phyloP scores from a whole-genome alignment of 2,329 filamentous ascomycete species.

The Xenoacremonium recifei region DNA sequence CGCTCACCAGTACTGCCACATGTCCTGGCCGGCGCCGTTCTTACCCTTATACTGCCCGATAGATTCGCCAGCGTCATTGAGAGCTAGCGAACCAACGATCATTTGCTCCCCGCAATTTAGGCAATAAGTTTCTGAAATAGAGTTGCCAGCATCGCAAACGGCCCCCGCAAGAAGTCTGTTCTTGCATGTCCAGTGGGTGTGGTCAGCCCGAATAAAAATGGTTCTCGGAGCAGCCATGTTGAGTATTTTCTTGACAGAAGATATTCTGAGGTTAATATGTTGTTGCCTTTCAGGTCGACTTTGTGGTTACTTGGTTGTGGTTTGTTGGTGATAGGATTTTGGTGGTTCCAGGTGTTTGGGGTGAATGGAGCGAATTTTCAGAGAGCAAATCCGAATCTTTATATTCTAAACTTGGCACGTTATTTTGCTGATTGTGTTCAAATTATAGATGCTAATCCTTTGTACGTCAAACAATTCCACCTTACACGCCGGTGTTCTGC shows the following conservation, averaged over 20 bases:
- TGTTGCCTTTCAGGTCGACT: too few species aligned
- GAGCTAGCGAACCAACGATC: not conserved
- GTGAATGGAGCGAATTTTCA: not conserved
- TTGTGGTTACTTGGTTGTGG: not conserved
- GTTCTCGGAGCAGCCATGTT: not conserved
- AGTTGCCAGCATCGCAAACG: not conserved
- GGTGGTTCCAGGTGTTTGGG: not conserved
- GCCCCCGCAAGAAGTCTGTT: not conserved
- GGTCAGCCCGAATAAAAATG: not conserved
- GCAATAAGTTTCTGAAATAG: not conserved
- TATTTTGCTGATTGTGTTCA: too few species aligned
- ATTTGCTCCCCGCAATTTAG: not conserved
- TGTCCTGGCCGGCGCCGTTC: too few species aligned
- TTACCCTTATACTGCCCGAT: not conserved
- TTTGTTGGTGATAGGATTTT: not conserved
- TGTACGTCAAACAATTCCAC: too few species aligned
- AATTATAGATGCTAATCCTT: too few species aligned
- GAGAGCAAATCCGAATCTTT: too few species aligned
- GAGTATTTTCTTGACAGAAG: not conserved
- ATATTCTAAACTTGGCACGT: too few species aligned
- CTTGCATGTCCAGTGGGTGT: not conserved
- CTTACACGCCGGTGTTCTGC: too few species aligned
- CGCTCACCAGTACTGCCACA: not conserved
- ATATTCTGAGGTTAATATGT: not conserved
- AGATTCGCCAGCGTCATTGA: not conserved